Evolutionary conservation across 768 basidiomycete species (phyloP), one percentile per base, ranked within the genome.

Genomic region (Ramaria sp.): DNA sequence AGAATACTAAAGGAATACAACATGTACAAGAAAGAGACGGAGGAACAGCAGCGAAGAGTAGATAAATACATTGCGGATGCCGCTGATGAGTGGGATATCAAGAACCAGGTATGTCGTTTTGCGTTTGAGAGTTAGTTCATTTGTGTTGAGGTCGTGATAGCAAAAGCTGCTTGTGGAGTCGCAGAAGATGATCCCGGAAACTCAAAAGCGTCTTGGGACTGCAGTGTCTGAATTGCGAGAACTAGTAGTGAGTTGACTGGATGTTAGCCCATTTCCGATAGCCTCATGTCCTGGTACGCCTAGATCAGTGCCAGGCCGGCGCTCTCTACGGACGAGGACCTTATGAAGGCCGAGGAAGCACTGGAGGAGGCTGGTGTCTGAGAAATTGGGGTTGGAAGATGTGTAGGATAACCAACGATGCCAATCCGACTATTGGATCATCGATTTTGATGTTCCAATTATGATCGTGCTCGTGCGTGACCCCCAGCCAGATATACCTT

Each of bases 131-230:
- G 10, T 13, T 37, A 7, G 9, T 37, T 37, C 34, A 13, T 37
- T 37, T 37, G 9, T 37, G 10, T 37, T 9, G 13, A 37, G 9
- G 9, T 37, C 34, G 13, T 10, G 34, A 37, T 13, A 37, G 34
- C 34, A 37, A 37, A 79, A 76, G 64, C 73, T 91, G 72, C 70
- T 83, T 50, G 83, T 87, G 57, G 91, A 94, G 73, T 83, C 84
- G 43, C 72, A 80, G 60, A 89, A 81, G 75, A 90, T 94, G 90
- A 78, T 91, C 59, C 70, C 70, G 51, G 88, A 91, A 65, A 77
- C 83, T 20, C 71, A 73, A 55, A 75, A 68, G 54, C 78, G 86
- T 48, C 71, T 90, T n/a, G 79, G 74, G 48, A 78, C 75, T 64
- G 82, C 81, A 33, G 73, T 74, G 31, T 81, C 72, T 56, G 86